Evolutionary conservation across 2,329 filamentous ascomycete species (phyloP).

Genomic region (Drechslerella stenobrocha): DNA sequence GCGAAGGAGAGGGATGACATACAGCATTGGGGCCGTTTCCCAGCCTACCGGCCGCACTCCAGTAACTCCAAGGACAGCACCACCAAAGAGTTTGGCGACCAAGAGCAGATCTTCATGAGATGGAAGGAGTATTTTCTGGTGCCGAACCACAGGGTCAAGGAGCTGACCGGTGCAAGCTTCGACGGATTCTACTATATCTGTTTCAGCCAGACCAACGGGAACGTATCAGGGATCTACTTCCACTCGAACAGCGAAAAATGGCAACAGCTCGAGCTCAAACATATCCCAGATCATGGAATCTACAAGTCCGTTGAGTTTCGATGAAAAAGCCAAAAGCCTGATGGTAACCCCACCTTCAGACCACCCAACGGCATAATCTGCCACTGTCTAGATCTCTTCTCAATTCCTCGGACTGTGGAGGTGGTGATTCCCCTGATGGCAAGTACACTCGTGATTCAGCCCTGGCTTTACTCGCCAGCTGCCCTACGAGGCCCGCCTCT

Average conservation of each 20-base stretch:
- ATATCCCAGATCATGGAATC: conserved; percentile 81
- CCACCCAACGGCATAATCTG: too few species aligned
- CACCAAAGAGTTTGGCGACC: conserved; percentile 71
- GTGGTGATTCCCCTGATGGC: too few species aligned
- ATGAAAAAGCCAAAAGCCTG: too few species aligned
- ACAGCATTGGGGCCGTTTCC: conserved; percentile 89
- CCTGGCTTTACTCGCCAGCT: not conserved
- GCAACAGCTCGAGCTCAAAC: conserved; percentile 87
- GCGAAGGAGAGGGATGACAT: conserved; percentile 88
- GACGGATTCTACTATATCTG: conserved; percentile 99
- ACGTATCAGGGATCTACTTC: conserved; percentile 92
- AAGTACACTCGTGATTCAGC: too few species aligned
- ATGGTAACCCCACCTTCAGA: too few species aligned
- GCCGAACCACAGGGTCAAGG: conserved; percentile 86
- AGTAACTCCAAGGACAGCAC: conserved; percentile 61
- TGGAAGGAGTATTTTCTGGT: conserved; percentile 99
- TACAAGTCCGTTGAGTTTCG: conserved; percentile 86
- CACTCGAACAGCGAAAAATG: conserved; percentile 98
- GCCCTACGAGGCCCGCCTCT: not conserved
- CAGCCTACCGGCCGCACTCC: conserved; percentile 76
- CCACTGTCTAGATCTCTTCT: not conserved
- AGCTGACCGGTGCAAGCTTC: conserved; percentile 91
- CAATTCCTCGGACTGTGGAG: too few species aligned
- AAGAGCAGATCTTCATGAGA: conserved; percentile 94
- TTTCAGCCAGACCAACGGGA: conserved; percentile 88